Evolutionary conservation across 2,329 filamentous ascomycete species (phyloP).

Genomic region (Epichloe sibirici): DNA sequence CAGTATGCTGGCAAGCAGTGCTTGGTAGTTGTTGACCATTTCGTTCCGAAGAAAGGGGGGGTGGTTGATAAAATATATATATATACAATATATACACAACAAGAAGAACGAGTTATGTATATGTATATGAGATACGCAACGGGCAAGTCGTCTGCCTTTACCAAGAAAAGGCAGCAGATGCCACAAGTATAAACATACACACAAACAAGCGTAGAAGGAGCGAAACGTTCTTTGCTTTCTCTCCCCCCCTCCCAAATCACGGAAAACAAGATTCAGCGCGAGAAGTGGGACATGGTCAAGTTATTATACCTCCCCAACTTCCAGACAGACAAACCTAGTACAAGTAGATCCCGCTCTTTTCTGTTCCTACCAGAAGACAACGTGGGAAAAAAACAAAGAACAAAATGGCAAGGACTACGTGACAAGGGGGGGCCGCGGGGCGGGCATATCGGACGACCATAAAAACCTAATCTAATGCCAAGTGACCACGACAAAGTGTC

Average conservation of each 20-base stretch:
- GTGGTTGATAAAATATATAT: too few species aligned
- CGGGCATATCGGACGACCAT: background rate
- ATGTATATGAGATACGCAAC: background rate
- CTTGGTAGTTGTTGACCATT: constrained; percentile 13
- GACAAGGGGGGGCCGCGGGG: too few species aligned
- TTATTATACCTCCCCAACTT: background rate
- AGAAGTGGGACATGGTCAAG: background rate
- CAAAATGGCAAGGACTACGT: background rate
- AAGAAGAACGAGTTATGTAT: background rate
- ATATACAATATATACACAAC: background rate
- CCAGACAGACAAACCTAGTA: background rate
- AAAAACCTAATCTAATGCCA: background rate
- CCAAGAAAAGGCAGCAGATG: background rate
- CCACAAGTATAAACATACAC: background rate
- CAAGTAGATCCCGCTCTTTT: too few species aligned
- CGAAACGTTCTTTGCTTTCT: background rate
- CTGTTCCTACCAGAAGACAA: too few species aligned
- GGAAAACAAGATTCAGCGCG: background rate
- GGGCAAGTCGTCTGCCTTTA: background rate
- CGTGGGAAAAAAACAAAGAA: too few species aligned
- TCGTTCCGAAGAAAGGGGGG: background rate
- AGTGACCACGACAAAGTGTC: constrained; percentile 2
- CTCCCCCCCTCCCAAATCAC: background rate
- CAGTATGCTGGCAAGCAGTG: constrained; percentile 15
- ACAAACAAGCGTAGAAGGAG: constrained; percentile 14